These are phyloP conservation scores for Trametes hirsuta DNA, from an alignment of 1,284 basidiomycete species.

Conservation along the genomic window DNA sequence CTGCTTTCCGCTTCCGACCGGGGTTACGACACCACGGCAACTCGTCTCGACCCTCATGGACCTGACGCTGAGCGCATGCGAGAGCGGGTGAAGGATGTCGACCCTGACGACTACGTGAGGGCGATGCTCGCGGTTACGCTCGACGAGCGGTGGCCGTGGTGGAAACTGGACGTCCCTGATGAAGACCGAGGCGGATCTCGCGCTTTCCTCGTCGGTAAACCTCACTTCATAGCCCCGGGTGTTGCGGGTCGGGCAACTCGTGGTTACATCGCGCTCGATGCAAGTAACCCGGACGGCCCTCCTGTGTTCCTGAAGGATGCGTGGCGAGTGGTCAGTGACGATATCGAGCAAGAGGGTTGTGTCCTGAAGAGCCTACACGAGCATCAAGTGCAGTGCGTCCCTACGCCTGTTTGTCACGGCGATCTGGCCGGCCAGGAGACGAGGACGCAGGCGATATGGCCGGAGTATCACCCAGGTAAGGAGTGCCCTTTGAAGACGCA, in stretches of 20 bases:
- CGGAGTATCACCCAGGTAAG: not conserved
- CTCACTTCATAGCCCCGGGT: slow-evolving; percentile 1
- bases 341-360: slow-evolving; percentile 24
- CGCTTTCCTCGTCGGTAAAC: slow-evolving; percentile 6
- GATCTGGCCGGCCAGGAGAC: slow-evolving; percentile 14
- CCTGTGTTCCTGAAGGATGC: slow-evolving; percentile 32
- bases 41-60: not conserved
- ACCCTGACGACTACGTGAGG: not conserved
- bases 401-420: slow-evolving; percentile 11
- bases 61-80: not conserved
- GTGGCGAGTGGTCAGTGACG: slow-evolving; percentile 25
- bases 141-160: slow-evolving; percentile 11
- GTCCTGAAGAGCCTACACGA: slow-evolving; percentile 25
- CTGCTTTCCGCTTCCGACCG: not conserved
- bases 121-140: not conserved
- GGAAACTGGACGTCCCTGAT: not conserved
- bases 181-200: not conserved
- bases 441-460: not conserved
- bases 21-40: slow-evolving; percentile 15
- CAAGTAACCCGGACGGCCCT: not conserved
- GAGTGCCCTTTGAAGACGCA: slow-evolving; percentile 7
- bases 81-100: not conserved
- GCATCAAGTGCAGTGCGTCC: slow-evolving; percentile 21
- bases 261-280: slow-evolving; percentile 15
- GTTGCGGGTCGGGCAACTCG: slow-evolving; percentile 15